Evolutionary conservation across 2,329 filamentous ascomycete genomes (phyloP).

Genomic region (Botrytis fabae): DNA sequence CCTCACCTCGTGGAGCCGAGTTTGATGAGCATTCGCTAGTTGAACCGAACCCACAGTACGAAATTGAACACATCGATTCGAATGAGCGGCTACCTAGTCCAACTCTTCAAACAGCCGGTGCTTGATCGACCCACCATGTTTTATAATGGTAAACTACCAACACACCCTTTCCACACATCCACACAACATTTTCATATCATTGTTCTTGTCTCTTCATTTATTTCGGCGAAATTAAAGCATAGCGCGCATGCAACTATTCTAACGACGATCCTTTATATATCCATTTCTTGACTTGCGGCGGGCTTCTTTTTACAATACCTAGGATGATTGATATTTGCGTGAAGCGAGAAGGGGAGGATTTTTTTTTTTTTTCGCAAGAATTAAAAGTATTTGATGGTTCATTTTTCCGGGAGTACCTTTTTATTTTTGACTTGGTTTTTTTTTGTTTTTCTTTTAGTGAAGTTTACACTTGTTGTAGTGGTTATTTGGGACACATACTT

Average conservation of each 20-base stretch:
- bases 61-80: not conserved
- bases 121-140: not conserved
- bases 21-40: conserved; percentile 10
- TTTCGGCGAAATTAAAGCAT: conserved; percentile 6
- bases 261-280: conserved; percentile 22
- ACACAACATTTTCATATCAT: conserved; percentile 13
- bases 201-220: conserved; percentile 15
- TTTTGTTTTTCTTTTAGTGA: not conserved
- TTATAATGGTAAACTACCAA: not conserved
- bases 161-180: not conserved
- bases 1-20: not conserved
- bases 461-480: conserved; percentile 10
- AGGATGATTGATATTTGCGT: conserved; percentile 14
- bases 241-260: conserved; percentile 13
- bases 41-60: not conserved
- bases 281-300: conserved; percentile 19
- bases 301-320: conserved; percentile 10
- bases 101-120: not conserved
- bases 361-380: conserved; percentile 6
- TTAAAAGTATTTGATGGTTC: conserved; percentile 12
- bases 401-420: conserved; percentile 5
- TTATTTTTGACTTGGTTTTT: not conserved
- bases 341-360: conserved; percentile 2
- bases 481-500: conserved; percentile 11
- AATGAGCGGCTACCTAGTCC: conserved; percentile 18